A percentile compares a stretch with the other conserved stretches of the same genome.
Conservation (phyloP, 208 protist genomes). For the Trypanosoma grayi region DNA sequence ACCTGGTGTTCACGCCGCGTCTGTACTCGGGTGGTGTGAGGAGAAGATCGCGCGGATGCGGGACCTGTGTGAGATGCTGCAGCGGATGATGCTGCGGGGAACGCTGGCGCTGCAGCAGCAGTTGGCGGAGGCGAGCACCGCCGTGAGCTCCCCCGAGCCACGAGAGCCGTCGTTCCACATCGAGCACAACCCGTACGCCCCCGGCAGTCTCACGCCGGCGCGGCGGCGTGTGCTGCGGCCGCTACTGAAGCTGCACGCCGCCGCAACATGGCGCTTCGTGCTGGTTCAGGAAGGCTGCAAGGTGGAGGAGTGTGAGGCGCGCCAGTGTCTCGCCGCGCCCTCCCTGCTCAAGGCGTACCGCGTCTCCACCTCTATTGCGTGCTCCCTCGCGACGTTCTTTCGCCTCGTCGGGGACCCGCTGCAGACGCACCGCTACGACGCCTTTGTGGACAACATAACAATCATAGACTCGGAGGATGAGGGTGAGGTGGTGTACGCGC, state of each 20-base stretch:
- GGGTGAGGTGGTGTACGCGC: constrained; percentile 10
- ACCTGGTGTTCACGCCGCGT: not conserved
- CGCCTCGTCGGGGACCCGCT: constrained; percentile 20
- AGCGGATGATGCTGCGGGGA: constrained; percentile 8
- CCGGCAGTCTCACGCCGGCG: not conserved
- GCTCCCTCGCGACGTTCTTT: constrained; percentile 20
- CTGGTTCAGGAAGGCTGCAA: constrained; percentile 13
- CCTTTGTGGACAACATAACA: not conserved
- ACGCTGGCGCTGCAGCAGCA: not conserved
- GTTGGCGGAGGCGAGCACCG: not conserved
- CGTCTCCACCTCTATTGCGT: constrained; percentile 18
- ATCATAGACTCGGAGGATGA: constrained; percentile 2
- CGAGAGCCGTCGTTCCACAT: not conserved
- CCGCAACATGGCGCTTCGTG: not conserved
- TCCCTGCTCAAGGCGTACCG: constrained; percentile 22
- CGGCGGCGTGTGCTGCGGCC: not conserved
- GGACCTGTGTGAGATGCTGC: constrained; percentile 22
- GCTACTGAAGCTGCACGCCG: constrained; percentile 11
- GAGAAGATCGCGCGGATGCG: constrained; percentile 14
- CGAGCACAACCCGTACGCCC: not conserved
- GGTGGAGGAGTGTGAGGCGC: constrained; percentile 22
- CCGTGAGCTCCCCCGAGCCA: not conserved
- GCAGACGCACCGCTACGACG: constrained; percentile 18
- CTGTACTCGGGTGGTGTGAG: not conserved
- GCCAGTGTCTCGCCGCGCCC: not conserved